Evolutionary conservation across 169 alveolate genomes (phyloP).

Genomic region (Plasmodium knowlesi): DNA sequence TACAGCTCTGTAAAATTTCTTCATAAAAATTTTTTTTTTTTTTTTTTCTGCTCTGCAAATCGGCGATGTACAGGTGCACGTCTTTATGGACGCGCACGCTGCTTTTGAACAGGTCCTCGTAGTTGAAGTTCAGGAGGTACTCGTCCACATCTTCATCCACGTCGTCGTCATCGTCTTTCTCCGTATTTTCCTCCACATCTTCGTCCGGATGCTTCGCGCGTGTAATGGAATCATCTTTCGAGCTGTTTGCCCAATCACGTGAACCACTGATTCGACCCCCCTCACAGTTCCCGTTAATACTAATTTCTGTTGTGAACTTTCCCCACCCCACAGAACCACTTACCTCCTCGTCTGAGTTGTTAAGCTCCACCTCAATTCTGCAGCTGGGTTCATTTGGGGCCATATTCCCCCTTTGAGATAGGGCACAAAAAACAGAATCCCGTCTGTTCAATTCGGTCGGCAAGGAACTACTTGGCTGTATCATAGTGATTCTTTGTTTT

Average conservation of each 20-base stretch:
- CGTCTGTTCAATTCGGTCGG: not conserved
- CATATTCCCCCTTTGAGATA: not conserved
- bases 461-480: not conserved
- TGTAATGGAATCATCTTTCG: not conserved
- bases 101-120: conserved; percentile 50
- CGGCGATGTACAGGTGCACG: conserved; percentile 35
- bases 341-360: not conserved
- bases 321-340: not conserved
- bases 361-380: not conserved
- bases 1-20: conserved; percentile 68
- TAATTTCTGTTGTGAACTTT: not conserved
- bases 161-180: not conserved
- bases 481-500: not conserved
- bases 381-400: not conserved
- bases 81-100: conserved; percentile 15
- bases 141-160: conserved; percentile 43
- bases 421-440: not conserved
- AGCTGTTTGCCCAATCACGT: not conserved
- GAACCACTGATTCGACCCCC: not conserved
- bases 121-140: conserved; percentile 41
- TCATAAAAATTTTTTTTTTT: conserved; percentile 64
- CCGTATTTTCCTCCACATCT: not conserved
- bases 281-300: conserved; percentile 17
- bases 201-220: not conserved
- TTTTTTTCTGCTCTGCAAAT: conserved; percentile 21